Percentiles rank a stretch among this genome's conserved stretches.
Evolutionary conservation across 2,329 filamentous ascomycete species (phyloP).

Genomic region (Chaetomium olivaceum): DNA sequence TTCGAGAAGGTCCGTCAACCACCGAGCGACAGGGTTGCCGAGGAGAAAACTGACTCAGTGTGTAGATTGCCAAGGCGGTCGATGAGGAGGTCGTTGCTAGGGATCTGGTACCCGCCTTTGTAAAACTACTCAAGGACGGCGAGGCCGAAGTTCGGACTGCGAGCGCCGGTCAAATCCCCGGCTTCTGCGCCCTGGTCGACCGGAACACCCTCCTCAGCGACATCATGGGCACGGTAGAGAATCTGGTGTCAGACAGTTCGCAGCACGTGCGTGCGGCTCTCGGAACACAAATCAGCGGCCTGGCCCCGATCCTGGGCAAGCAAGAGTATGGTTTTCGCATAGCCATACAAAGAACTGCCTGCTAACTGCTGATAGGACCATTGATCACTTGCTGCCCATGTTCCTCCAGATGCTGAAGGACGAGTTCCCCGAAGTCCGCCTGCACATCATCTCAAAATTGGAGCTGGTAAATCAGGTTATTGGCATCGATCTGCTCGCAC

Average conservation of each 20-base stretch:
- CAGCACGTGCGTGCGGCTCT: slow-evolving; percentile 96
- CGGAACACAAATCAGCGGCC: slow-evolving; percentile 93
- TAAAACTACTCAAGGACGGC: slow-evolving; percentile 96
- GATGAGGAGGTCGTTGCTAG: slow-evolving; percentile 94
- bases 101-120: slow-evolving; percentile 93
- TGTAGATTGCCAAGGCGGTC: slow-evolving; percentile 92
- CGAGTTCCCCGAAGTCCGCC: slow-evolving; percentile 94
- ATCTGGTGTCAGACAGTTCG: slow-evolving; percentile 91
- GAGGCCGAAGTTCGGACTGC: slow-evolving; percentile 97
- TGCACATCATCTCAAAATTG: slow-evolving; percentile 99
- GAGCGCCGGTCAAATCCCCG: slow-evolving; percentile 95
- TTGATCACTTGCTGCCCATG: slow-evolving; percentile 95
- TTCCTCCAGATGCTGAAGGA: slow-evolving; percentile 99
- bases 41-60: slow-evolving; percentile 31
- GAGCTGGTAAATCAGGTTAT: slow-evolving; percentile 99
- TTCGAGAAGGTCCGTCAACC: slow-evolving; percentile 78
- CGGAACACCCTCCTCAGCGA: slow-evolving; percentile 86
- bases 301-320: slow-evolving; percentile 95
- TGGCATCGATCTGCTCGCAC: slow-evolving; percentile 93
- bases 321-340: slow-evolving; percentile 71
- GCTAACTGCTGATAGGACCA: slow-evolving; percentile 64
- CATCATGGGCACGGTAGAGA: slow-evolving; percentile 95
- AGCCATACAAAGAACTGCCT: neutral
- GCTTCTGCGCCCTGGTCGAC: slow-evolving; percentile 90
- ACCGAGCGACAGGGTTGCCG: neutral